These are phyloP conservation scores for Candida ovalis DNA, from an alignment of 805 yeast genomes.

Conservation along the genomic window DNA sequence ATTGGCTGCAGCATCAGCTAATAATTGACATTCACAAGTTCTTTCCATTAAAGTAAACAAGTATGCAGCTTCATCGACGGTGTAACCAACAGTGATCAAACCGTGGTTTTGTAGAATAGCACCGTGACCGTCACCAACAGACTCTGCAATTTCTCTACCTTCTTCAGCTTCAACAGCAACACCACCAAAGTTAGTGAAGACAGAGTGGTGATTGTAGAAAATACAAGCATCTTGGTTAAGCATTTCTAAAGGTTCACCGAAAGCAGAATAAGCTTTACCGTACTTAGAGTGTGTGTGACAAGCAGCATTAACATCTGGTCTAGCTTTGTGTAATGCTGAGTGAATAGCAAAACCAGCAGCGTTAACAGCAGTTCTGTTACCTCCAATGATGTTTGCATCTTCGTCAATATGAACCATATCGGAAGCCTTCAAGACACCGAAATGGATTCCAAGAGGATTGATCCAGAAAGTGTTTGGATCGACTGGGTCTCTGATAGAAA, in stretches of 20 bases:
- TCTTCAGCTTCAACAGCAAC: slow-evolving; percentile 67
- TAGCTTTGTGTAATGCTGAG: slow-evolving; percentile 59
- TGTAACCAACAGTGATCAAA: slow-evolving; percentile 61
- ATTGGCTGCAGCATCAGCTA: slow-evolving; percentile 50
- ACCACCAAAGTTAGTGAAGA: slow-evolving; percentile 71
- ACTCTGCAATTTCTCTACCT: slow-evolving; percentile 57
- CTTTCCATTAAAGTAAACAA: slow-evolving; percentile 61
- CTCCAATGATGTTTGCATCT: slow-evolving; percentile 61
- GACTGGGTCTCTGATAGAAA: slow-evolving; percentile 80
- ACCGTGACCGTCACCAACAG: slow-evolving; percentile 55
- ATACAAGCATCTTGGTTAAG: slow-evolving; percentile 72
- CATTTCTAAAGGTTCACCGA: slow-evolving; percentile 71
- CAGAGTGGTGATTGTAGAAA: slow-evolving; percentile 62
- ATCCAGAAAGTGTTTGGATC: slow-evolving; percentile 83
- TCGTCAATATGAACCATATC: slow-evolving; percentile 65
- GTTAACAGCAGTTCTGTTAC: slow-evolving; percentile 47
- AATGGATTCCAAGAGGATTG: slow-evolving; percentile 82
- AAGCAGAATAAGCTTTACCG: slow-evolving; percentile 64
- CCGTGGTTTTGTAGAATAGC: slow-evolving; percentile 73
- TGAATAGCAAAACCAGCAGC: slow-evolving; percentile 72
- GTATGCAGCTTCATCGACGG: slow-evolving; percentile 74
- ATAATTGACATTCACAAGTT: slow-evolving; percentile 60
- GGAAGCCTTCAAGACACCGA: slow-evolving; percentile 52
- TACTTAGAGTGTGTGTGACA: slow-evolving; percentile 65
- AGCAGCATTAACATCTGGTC: slow-evolving; percentile 70